Evolutionary conservation across 176 grass and related monocot genomes (phyloP).

Genomic region (Microstegium vimineum): DNA sequence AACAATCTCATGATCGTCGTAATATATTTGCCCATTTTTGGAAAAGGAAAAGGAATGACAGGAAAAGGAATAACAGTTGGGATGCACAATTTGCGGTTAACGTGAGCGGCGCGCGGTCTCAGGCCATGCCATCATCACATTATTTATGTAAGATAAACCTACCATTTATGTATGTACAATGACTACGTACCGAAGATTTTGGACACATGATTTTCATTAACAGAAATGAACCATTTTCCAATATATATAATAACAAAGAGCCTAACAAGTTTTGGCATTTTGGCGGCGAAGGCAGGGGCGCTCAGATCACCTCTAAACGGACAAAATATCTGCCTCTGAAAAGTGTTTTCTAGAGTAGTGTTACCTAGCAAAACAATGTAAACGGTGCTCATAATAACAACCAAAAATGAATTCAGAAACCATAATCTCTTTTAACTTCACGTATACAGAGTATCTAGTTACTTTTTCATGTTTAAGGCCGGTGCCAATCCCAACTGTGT

Average conservation of each 20-base stretch:
- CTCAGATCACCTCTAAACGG: too few relatives aligned
- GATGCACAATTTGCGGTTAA: not conserved
- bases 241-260: not conserved
- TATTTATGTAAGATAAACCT: not conserved
- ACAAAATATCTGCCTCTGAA: too few relatives aligned
- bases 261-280: not conserved
- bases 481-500: too few relatives aligned
- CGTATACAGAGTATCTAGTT: too few relatives aligned
- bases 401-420: too few relatives aligned
- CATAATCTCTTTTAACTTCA: too few relatives aligned
- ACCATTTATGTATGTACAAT: not conserved
- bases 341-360: too few relatives aligned
- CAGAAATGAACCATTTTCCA: not conserved
- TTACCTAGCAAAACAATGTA: too few relatives aligned
- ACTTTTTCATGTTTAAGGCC: too few relatives aligned
- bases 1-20: not conserved
- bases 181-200: not conserved
- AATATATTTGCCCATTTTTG: not conserved
- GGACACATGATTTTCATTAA: not conserved
- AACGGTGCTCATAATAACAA: too few relatives aligned
- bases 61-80: not conserved
- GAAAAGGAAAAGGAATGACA: not conserved
- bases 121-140: not conserved
- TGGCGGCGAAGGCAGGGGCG: not conserved
- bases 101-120: not conserved